Conservation (phyloP, 2,329 filamentous ascomycete species). For the Alternaria solani region DNA sequence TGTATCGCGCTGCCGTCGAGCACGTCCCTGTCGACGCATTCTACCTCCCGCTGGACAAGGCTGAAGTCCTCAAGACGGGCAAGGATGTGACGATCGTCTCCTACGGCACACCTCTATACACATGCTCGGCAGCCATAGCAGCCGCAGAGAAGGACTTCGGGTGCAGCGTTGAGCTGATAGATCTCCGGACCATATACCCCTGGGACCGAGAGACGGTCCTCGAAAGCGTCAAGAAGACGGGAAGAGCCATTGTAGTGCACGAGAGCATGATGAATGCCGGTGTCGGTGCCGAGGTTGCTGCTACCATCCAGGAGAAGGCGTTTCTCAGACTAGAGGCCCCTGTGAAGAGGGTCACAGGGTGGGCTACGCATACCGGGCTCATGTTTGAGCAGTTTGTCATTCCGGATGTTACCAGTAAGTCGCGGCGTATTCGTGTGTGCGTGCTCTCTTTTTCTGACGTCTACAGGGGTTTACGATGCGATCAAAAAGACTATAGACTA, state of each 20-base stretch:
- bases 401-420: constrained; percentile 87
- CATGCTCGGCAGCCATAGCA: constrained; percentile 78
- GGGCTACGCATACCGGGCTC: constrained; percentile 83
- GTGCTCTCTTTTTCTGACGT: constrained; percentile 30
- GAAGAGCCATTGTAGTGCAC: constrained; percentile 85
- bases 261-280: constrained; percentile 92
- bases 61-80: constrained; percentile 82
- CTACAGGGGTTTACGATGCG: constrained; percentile 57
- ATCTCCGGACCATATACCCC: constrained; percentile 86
- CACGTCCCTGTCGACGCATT: constrained; percentile 85
- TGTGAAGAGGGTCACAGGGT: constrained; percentile 85
- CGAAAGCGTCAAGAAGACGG: constrained; percentile 85
- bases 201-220: constrained; percentile 87
- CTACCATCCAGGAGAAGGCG: constrained; percentile 85
- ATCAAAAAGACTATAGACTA: constrained; percentile 59
- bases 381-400: constrained; percentile 75
- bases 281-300: constrained; percentile 87
- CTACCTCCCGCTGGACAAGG: constrained; percentile 83
- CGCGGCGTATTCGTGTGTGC: background rate
- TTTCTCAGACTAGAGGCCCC: constrained; percentile 87
- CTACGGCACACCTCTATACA: constrained; percentile 89
- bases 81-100: constrained; percentile 84
- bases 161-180: constrained; percentile 82
- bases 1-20: constrained; percentile 91
- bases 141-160: constrained; percentile 78